Conservation (phyloP, 2,329 filamentous ascomycete species). For the Claviceps humidiphila region DNA sequence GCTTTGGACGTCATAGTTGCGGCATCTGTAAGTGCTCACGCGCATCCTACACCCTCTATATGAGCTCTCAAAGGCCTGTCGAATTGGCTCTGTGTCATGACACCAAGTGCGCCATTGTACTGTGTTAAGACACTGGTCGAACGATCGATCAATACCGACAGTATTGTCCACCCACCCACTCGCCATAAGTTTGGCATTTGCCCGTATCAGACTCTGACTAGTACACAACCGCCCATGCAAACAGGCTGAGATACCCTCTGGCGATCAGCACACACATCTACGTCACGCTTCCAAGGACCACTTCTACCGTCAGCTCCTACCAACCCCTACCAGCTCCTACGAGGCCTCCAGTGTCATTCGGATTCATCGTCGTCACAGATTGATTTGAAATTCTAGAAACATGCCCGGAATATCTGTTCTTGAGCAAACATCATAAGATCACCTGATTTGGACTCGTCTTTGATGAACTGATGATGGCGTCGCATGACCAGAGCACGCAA, state of each 20-base stretch:
- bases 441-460: not conserved
- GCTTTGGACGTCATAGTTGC: too few species aligned
- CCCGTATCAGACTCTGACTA: not conserved
- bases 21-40: too few species aligned
- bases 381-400: not conserved
- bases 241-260: not conserved
- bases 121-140: not conserved
- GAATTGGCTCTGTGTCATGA: not conserved
- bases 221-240: not conserved
- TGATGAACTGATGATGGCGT: constrained; percentile 16
- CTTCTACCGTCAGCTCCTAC: not conserved
- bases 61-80: not conserved
- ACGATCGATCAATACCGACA: constrained; percentile 1
- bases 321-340: not conserved
- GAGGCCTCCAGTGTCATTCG: not conserved
- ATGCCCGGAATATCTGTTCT: not conserved
- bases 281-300: not conserved
- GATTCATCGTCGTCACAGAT: not conserved
- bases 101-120: not conserved
- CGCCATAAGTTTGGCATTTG: not conserved
- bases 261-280: not conserved
- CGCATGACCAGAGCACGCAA: constrained; percentile 11
- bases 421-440: not conserved
- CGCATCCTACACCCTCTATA: not conserved
- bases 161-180: not conserved